Percentiles rank a stretch among this genome's conserved stretches.
Evolutionary conservation across 176 grass and related monocot species (phyloP).

Genomic region (Bothriochloa decipiens): DNA sequence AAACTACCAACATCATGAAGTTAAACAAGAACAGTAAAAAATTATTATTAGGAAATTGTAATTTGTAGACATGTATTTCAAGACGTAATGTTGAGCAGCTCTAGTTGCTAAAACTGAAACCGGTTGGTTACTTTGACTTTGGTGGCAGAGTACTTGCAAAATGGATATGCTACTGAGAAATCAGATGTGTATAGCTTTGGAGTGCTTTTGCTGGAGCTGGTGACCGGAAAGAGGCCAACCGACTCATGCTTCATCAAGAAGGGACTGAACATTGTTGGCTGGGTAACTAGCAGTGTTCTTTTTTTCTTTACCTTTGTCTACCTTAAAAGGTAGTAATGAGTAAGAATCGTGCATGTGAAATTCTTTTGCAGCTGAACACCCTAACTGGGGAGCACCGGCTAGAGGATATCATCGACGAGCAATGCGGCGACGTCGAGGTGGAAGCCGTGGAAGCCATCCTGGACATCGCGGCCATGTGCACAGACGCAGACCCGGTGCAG

Average conservation of each 20-base stretch:
- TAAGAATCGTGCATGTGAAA: neutral
- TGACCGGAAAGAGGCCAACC: slow-evolving; percentile 89
- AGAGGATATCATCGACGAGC: slow-evolving; percentile 82
- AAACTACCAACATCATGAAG: neutral
- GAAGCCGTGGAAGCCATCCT: slow-evolving; percentile 85
- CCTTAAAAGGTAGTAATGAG: neutral
- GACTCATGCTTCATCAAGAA: slow-evolving; percentile 81
- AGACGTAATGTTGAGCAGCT: neutral
- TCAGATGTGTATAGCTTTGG: slow-evolving; percentile 95
- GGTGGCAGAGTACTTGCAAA: slow-evolving; percentile 86
- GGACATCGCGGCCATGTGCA: slow-evolving; percentile 95
- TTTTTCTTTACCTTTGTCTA: neutral
- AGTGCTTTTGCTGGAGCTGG: slow-evolving; percentile 83
- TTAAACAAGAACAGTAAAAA: neutral
- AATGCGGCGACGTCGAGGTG: slow-evolving; percentile 63
- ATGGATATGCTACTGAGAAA: slow-evolving; percentile 80
- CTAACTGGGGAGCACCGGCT: slow-evolving; percentile 68
- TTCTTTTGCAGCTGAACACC: slow-evolving; percentile 73
- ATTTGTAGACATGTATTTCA: neutral
- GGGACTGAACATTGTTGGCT: slow-evolving; percentile 95
- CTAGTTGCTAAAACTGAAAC: neutral
- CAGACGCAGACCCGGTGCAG: slow-evolving; percentile 62
- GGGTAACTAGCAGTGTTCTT: slow-evolving; percentile 61
- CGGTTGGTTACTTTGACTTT: neutral
- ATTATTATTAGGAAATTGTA: neutral